A percentile compares a stretch with the other conserved stretches of the same genome.
Conservation (phyloP, 345 rosid species). For the Triadica sebifera region DNA sequence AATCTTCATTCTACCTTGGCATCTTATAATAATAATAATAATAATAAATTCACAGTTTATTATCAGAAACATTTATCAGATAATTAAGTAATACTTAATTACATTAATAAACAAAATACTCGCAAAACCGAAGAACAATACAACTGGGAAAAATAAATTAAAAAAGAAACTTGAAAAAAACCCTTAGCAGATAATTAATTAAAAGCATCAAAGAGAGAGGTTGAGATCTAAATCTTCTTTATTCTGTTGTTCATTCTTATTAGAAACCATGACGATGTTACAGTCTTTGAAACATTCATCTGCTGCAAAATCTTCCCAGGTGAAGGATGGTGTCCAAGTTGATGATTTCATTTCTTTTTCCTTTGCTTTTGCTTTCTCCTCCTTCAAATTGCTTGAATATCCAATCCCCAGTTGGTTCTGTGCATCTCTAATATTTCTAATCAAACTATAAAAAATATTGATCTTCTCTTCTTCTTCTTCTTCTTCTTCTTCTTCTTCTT, state of each 20-base stretch:
- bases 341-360: not conserved
- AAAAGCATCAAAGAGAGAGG: slow-evolving; percentile 34
- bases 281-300: no score
- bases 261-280: not conserved
- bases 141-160: no score
- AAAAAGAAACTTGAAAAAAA: no score
- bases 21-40: no score
- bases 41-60: no score
- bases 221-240: slow-evolving; percentile 27
- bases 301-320: slow-evolving; percentile 18
- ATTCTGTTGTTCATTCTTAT: slow-evolving; percentile 4
- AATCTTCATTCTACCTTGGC: no score
- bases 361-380: not conserved
- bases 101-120: no score
- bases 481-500: not conserved
- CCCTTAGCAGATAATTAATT: no score
- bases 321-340: slow-evolving; percentile 18
- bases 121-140: no score
- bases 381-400: no score
- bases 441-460: slow-evolving; percentile 12
- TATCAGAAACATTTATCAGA: no score
- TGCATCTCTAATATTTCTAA: slow-evolving; percentile 17
- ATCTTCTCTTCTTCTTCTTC: slow-evolving; percentile 21
- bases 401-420: slow-evolving; percentile 5
- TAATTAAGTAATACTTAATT: no score